phyloP scores from a whole-genome alignment of 805 yeast species.

The Myxozyma sirexii region DNA sequence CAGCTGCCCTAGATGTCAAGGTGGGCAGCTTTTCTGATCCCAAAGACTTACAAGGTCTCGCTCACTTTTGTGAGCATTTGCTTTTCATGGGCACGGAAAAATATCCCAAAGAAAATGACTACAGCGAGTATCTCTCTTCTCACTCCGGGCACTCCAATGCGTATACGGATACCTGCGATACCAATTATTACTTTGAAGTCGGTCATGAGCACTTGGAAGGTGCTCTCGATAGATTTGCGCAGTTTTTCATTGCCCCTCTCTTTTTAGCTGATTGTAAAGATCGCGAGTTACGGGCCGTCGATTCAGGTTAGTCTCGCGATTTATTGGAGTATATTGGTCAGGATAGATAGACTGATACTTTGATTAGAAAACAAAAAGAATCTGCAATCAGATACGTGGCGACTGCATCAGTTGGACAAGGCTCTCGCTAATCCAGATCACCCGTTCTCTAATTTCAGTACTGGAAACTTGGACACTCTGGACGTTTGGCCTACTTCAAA shows the following conservation, averaged over 20 bases:
- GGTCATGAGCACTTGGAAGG: conserved; percentile 75
- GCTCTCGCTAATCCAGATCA: conserved; percentile 70
- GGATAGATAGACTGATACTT: too few species aligned
- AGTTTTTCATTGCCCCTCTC: conserved; percentile 85
- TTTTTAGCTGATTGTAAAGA: conserved; percentile 76
- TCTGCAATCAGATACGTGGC: conserved; percentile 86
- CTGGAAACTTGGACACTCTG: conserved; percentile 82
- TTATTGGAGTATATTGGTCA: too few species aligned
- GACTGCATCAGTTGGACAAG: conserved; percentile 82
- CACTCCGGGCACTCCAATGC: conserved; percentile 93
- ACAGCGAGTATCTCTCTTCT: conserved; percentile 70
- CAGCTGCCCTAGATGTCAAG: conserved; percentile 74
- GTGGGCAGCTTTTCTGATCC: conserved; percentile 86
- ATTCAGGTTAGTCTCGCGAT: conserved; percentile 56
- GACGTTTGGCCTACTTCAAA: conserved; percentile 61
- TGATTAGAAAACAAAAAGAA: conserved; percentile 92
- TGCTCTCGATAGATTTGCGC: conserved; percentile 90
- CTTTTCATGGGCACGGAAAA: conserved; percentile 79
- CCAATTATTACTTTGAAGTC: conserved; percentile 89
- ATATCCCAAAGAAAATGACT: conserved; percentile 75
- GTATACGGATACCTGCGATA: conserved; percentile 83
- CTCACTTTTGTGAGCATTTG: conserved; percentile 88
- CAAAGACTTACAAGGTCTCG: conserved; percentile 68
- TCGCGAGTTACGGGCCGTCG: conserved; percentile 91
- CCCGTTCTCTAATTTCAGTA: conserved; percentile 85